Evolutionary conservation across 2,329 filamentous ascomycete genomes (phyloP), one percentile per base, ranked within the genome.

Genomic region (Microcera coccophila): DNA sequence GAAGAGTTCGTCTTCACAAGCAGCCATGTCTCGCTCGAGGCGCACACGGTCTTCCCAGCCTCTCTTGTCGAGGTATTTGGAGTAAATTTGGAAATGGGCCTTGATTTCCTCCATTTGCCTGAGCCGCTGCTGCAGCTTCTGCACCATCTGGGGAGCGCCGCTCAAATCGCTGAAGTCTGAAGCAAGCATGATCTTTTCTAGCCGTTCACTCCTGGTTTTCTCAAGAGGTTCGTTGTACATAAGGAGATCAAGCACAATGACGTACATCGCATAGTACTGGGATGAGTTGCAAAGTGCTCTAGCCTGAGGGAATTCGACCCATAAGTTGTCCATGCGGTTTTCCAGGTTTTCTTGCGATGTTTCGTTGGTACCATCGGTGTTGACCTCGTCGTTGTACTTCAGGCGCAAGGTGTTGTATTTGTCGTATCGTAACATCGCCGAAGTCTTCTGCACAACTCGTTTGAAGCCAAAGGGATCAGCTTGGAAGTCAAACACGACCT

Each of bases 141-240:
- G 84, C 21, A 98, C 90, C 81, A 95, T 91, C 62, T 91, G 87
- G 0, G 93, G 93, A 3, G 91, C 88, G 38, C 93, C 94, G 44
- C 89, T 84, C 33, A 99, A 75, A 62, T 99, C 93, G 64, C 91
- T 98, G 62, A 98, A 99, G 66, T 99, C 93, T 0, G 93, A 97
- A 2, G 91, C 93, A 37, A 98, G 80, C 82, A 98, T 96, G 56
- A 99, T 98, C 75, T 96, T 97, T 66, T 98, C 93, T 14, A 99
- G 73, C 26, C 89, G 82, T 68, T 98, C 94, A 58, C 78, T 95
- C 45, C 94, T 82, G n/a, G 91, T 94, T 76, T 98, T 98, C 66
- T 98, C 93, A 36, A 95, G 71, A 2, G 93, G 93, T 64, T 99
- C 93, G 60, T 81, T 96, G 70, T 97, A 99, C 64, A 99, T 83